These are phyloP conservation scores for Neonectria hederae DNA, from an alignment of 2,329 filamentous ascomycete species.

Conservation along the genomic window DNA sequence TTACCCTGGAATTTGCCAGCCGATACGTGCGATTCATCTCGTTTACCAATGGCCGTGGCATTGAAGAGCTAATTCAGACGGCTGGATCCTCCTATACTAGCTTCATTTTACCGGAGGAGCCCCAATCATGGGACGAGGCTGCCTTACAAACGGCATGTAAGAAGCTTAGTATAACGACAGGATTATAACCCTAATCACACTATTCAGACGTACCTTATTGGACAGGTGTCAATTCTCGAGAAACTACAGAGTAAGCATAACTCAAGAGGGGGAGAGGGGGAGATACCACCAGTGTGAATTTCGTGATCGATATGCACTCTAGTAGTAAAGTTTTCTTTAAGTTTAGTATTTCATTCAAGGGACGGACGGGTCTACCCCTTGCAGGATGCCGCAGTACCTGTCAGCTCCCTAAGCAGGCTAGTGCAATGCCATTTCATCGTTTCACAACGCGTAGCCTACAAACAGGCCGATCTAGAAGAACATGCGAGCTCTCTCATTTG, in stretches of 20 bases:
- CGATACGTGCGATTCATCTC: constrained; percentile 57
- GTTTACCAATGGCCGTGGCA: constrained; percentile 60
- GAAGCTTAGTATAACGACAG: constrained; percentile 18
- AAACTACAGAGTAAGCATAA: no score
- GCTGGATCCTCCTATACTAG: constrained; percentile 47
- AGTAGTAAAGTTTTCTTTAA: no score
- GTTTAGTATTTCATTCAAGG: no score
- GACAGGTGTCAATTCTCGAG: no score
- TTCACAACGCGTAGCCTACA: neutral
- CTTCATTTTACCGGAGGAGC: constrained; percentile 51
- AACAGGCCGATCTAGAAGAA: neutral
- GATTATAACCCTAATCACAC: neutral
- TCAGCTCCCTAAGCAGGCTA: neutral
- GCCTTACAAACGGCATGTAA: neutral
- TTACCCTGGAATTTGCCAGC: constrained; percentile 55
- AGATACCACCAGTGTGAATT: no score
- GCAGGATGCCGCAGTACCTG: no score
- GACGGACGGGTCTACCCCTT: no score
- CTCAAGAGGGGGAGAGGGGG: no score
- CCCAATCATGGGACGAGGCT: constrained; percentile 1
- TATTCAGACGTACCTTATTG: neutral
- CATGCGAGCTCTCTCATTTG: neutral
- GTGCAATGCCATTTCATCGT: neutral
- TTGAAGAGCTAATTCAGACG: constrained; percentile 56
- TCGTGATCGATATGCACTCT: no score